Base-by-base conservation (phyloP, 2,329 filamentous ascomycete species). In the Podosphaera fusca region DNA sequence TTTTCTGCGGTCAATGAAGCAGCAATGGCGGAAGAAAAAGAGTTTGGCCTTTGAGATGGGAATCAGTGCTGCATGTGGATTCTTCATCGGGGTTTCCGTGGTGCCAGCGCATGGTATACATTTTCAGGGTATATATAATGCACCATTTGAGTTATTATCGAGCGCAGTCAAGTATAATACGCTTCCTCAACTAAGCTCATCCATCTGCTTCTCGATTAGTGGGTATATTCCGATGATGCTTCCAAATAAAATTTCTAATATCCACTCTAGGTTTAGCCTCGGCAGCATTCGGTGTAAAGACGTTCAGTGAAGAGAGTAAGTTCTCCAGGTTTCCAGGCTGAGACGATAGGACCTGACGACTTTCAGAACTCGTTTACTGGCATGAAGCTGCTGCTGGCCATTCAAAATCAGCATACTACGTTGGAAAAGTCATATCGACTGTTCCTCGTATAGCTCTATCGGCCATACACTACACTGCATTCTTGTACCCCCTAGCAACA, bases 311-410 rank as follows among this genome's bases (percentile, higher is more conserved):
- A 60, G 75, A 78, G 62, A 74, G 50, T 52, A 34, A 52, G 50
- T 52, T 21, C n/a, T 49, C 30, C 10, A 38, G 10, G 35, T 6
- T 38, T 38, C 10, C n/a, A 49, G 2, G 8, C 29, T 14, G n/a
- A 49, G n/a, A 49, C 10, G 45, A 21, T n/a, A 21, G 21, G 29
- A 49, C 10, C 35, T 38, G 35, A 38, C 35, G 10, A 10, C 35
- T 38, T 38, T 3, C 4, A 52, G 50, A 75, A 64, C 65, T 76
- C 4, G 69, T 79, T 40, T 76, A 76, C 61, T 72, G 71, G 51
- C 72, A 77, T 8, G 78, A 81, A 65, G 71, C 75, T 3, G 74
- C 75, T 47, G 73, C 76, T 0, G 77, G 78, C 0, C 77, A 80
- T 62, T 78, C 74, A 40, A 69, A 75, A 8, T 66, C 72, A 30